Evolutionary conservation across 208 protist genomes (phyloP).

Genomic region (Trypanosoma cruzi): DNA sequence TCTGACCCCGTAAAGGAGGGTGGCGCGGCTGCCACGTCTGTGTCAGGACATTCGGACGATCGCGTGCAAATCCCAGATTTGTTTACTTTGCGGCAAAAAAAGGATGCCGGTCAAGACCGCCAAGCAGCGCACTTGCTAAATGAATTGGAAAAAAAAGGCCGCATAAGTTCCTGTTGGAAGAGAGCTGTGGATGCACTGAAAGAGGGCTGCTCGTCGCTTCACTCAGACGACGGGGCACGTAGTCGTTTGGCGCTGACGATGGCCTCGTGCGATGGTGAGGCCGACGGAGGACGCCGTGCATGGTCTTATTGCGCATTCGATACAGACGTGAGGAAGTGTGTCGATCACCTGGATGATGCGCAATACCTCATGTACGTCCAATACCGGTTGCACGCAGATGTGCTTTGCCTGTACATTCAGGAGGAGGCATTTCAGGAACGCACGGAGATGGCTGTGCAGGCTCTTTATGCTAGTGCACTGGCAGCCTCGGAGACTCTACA

Average conservation of each 20-base stretch:
- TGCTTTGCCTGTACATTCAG: slow-evolving; percentile 81
- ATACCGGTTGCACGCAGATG: slow-evolving; percentile 85
- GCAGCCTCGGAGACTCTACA: slow-evolving; percentile 37
- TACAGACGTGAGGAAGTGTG: slow-evolving; percentile 38
- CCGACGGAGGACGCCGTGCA: slow-evolving; percentile 49
- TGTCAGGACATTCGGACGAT: neutral
- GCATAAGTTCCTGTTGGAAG: slow-evolving; percentile 75
- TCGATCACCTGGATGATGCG: slow-evolving; percentile 56
- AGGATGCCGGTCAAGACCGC: neutral
- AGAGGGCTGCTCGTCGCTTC: slow-evolving; percentile 45
- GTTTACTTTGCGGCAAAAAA: neutral
- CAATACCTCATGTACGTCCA: slow-evolving; percentile 80
- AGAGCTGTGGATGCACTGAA: slow-evolving; percentile 47
- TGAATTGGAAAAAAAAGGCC: slow-evolving; percentile 50
- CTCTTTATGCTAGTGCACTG: slow-evolving; percentile 45
- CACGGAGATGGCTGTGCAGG: slow-evolving; percentile 68
- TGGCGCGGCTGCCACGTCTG: neutral
- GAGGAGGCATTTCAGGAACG: slow-evolving; percentile 89
- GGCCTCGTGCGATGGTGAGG: slow-evolving; percentile 72
- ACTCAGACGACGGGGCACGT: slow-evolving; percentile 52
- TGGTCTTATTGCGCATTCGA: slow-evolving; percentile 26
- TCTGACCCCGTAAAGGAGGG: neutral
- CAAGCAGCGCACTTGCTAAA: slow-evolving; percentile 33
- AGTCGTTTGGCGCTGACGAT: slow-evolving; percentile 74
- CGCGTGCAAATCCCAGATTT: neutral